Percentiles rank a stretch among this genome's conserved stretches.
Evolutionary conservation across 495 filamentous ascomycete species (phyloP).

Genomic region (Podospora tetraspora): DNA sequence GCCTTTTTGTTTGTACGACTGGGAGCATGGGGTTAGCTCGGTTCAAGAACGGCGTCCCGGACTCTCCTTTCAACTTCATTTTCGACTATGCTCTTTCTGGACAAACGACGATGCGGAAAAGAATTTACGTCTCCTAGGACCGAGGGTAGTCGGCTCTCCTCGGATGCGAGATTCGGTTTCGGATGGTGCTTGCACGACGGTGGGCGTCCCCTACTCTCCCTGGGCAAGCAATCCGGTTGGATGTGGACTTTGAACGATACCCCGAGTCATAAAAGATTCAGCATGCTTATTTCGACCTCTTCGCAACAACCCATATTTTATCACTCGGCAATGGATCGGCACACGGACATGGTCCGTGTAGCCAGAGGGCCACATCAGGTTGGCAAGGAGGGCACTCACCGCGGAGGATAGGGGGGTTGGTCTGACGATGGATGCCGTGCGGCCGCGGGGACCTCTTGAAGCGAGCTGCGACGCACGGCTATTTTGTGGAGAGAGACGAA

Average conservation of each 20-base stretch:
- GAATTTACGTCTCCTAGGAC: conserved; percentile 3
- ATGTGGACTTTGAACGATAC: background rate
- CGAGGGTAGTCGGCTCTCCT: background rate
- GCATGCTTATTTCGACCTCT: background rate
- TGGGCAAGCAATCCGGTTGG: background rate
- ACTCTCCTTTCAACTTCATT: conserved; percentile 7
- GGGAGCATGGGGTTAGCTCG: conserved; percentile 1
- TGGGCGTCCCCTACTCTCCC: background rate
- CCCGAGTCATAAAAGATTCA: background rate
- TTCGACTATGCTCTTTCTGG: conserved; percentile 6
- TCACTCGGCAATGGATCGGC: background rate
- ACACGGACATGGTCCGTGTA: background rate
- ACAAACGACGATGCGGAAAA: conserved; percentile 9
- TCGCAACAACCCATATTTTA: background rate
- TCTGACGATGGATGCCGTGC: background rate
- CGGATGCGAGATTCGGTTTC: conserved; percentile 1
- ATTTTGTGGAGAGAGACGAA: background rate
- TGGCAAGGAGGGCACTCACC: background rate
- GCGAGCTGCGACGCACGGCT: background rate
- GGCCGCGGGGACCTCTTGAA: background rate
- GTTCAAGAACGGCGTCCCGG: conserved; percentile 11
- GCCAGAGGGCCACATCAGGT: background rate
- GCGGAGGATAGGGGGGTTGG: background rate
- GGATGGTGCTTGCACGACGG: background rate
- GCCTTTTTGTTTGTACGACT: conserved; percentile 9